Evolutionary conservation across 208 protist genomes (phyloP), one percentile per base, ranked within the genome.

Genomic region (Trypanosoma platydactyli): DNA sequence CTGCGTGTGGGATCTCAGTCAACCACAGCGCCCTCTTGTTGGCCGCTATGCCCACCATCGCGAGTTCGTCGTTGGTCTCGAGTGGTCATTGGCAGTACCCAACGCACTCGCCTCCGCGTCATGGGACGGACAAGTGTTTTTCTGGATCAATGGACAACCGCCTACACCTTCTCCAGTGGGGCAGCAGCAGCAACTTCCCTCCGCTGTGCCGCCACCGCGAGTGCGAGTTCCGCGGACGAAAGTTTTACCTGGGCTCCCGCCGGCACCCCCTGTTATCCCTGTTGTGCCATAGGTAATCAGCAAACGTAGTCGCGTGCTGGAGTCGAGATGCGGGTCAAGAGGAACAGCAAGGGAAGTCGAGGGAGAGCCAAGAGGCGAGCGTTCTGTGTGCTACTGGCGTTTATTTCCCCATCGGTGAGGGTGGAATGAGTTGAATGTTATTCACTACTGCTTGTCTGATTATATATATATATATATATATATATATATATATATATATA

Each of bases 11-110:
- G 89, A 97, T 65, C 78, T 94, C 35, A 79, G 81, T 63, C 78
- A 85, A 60, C 86, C 84, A 41, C 85, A 92, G 77, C 79, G 81
- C 11, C 91, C 91, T 46, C 78, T 97, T 54, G 58, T 73, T 3
- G 81, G 61, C 24, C 89, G 89, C 70, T 97, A 94, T 71, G 77
- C 86, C 68, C 91, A 94, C 24, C 91, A 97, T 64, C 78, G 86
- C 18, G 91, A 97, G 80, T 97, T 97, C 45, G 91, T 93, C 13
- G 79, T 92, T 15, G 91, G 91, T 6, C 77, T 94, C 22, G 85
- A 97, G 59, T 97, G 91, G 91, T 94, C 84, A 24, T 71, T 75
- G 40, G 79, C 75, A 30, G 71, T 70, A 16, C 86, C 88, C 7
- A 87, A 87, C 68, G 59, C 76, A 20, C 41, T 97, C 33, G 81